These are phyloP conservation scores for Pseudophaeomoniella oleicola DNA, from an alignment of 2,329 filamentous ascomycete species.

Conservation along the genomic window DNA sequence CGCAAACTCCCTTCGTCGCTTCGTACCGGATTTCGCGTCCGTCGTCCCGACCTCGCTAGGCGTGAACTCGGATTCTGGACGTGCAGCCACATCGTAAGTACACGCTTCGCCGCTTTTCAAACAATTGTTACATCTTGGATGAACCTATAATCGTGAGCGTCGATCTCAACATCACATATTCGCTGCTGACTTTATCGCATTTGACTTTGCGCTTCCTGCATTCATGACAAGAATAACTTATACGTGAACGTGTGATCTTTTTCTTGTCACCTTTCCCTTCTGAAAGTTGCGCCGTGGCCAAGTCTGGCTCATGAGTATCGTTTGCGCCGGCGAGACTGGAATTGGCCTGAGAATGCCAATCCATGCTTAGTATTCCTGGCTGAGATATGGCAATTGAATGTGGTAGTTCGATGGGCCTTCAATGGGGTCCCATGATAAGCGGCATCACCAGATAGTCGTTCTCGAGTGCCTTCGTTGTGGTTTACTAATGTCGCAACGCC, in stretches of 20 bases:
- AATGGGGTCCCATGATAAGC: no score
- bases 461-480: no score
- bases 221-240: constrained; percentile 31
- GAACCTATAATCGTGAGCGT: constrained; percentile 15
- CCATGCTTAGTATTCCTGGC: no score
- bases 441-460: no score
- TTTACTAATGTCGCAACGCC: no score
- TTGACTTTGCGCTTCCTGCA: constrained; percentile 33
- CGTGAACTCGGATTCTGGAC: background rate
- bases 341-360: no score
- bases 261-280: constrained; percentile 13
- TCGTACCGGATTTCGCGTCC: background rate
- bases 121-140: constrained; percentile 31
- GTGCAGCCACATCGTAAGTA: constrained; percentile 20
- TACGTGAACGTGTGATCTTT: constrained; percentile 31
- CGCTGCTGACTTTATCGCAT: constrained; percentile 24
- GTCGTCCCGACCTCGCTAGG: background rate
- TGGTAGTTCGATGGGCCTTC: no score
- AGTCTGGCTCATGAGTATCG: no score
- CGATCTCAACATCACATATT: constrained; percentile 5
- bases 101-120: constrained; percentile 27
- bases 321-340: no score
- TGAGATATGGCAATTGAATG: no score
- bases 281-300: no score
- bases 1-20: background rate